A percentile compares a stretch with the other conserved stretches of the same genome.
Evolutionary conservation across 305 asterid species (phyloP).

Genomic region (Caryopteris hybrid): DNA sequence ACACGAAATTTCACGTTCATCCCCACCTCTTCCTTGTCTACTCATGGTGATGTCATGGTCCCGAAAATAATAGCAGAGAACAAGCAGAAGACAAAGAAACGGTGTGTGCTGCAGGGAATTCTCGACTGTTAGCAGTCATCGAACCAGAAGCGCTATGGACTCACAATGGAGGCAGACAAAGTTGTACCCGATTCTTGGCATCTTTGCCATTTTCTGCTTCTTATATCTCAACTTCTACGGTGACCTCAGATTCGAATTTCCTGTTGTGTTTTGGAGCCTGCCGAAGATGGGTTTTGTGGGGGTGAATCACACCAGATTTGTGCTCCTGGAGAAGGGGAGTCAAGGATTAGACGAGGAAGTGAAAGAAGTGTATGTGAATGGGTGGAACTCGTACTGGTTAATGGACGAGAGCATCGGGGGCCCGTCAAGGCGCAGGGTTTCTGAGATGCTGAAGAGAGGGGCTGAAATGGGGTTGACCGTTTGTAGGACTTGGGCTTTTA

Average conservation of each 20-base stretch:
- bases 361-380: slow-evolving; percentile 40
- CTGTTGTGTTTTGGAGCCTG: slow-evolving; percentile 28
- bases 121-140: neutral
- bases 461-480: slow-evolving; percentile 50
- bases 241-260: slow-evolving; percentile 22
- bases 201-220: slow-evolving; percentile 24
- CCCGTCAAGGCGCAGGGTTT: slow-evolving; percentile 38
- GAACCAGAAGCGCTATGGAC: slow-evolving; percentile 19
- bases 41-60: neutral
- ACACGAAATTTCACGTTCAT: neutral
- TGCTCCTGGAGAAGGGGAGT: slow-evolving; percentile 22
- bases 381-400: slow-evolving; percentile 70
- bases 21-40: neutral
- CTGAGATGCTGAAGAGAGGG: slow-evolving; percentile 45
- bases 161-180: slow-evolving; percentile 34
- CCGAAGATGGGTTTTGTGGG: slow-evolving; percentile 45
- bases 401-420: slow-evolving; percentile 43
- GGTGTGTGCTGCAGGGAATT: neutral
- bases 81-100: neutral
- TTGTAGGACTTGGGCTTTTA: slow-evolving; percentile 67
- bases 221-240: slow-evolving; percentile 35
- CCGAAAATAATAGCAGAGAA: neutral
- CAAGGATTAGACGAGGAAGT: neutral
- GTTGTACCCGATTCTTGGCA: slow-evolving; percentile 36
- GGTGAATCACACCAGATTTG: slow-evolving; percentile 51